Base-by-base conservation (phyloP, 257 asterid species). In the Fraxinus anomala region DNA sequence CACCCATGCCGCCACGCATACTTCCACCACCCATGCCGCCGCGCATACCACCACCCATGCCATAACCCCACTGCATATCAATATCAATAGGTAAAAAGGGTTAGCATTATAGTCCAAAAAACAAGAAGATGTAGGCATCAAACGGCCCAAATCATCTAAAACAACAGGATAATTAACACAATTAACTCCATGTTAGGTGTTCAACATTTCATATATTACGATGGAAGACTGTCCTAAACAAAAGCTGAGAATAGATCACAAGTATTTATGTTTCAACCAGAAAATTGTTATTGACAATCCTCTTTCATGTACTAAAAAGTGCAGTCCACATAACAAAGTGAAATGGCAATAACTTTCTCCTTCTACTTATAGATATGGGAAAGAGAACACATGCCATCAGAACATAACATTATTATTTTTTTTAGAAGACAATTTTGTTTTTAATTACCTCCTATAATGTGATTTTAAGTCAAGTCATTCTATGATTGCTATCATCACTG, bases 11-110 rank as follows among this genome's bases (percentile, higher is more conserved):
- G 0, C 34, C 69, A 1, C 36, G 69, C 16, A 63, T 63, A 4
- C 69, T 17, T 11, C 14, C 31, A 33, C 88, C 87, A 59, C 84
- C 70, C 63, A 56, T n/a, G 51, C 77, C 70, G 3, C 83, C 80
- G 16, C 71, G 74, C 89, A 90, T 89, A 68, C 93, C 89, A 76
- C 92, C 91, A 51, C 95, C 94, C 63, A 89, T 89, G 37, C 97
- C 96, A 69, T 92, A 93, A 73, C 99, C 96, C 99, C 98, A 93
- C 98, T 96, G 94, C 80, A 86, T 77, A 71, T 28, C 56, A 73
- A 86, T 77, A 71, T 28, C 56, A 73, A 61, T 19, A 73, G 37
- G 61, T 72, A 59, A 30, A 73, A 26, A 44, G 28, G 19, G 54
- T 81, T 70, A 79, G 80, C 44, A 73, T 63, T 56, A 56, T 17